A percentile compares a stretch with the other conserved stretches of the same genome.
Evolutionary conservation across 352 stramenopile genomes (phyloP).

Genomic region (Phytophthora capsici): DNA sequence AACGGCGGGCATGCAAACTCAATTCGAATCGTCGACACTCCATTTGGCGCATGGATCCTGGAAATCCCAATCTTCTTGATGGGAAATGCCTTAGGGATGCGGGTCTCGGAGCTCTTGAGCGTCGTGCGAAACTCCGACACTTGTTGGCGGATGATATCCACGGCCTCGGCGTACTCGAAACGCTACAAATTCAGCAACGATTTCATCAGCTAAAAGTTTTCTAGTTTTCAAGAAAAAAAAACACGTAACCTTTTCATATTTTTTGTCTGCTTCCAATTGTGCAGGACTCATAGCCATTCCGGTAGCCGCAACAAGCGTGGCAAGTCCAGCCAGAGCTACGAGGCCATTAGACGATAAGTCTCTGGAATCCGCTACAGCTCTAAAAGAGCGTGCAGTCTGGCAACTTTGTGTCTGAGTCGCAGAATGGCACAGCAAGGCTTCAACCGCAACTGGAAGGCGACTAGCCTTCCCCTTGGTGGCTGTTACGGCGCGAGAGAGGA

Average conservation of each 20-base stretch:
- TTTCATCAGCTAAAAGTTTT: constrained; percentile 2
- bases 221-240: not conserved
- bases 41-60: constrained; percentile 78
- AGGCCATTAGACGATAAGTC: constrained; percentile 14
- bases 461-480: constrained; percentile 1
- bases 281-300: constrained; percentile 12
- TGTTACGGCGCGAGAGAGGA: constrained; percentile 17
- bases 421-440: not conserved
- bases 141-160: constrained; percentile 74
- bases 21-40: constrained; percentile 84
- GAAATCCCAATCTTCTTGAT: constrained; percentile 88
- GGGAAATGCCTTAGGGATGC: constrained; percentile 76
- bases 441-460: not conserved
- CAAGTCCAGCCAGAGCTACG: constrained; percentile 22
- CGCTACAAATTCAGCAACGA: constrained; percentile 40
- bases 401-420: not conserved
- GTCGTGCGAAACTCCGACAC: constrained; percentile 80
- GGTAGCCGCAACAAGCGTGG: constrained; percentile 17
- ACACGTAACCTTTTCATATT: constrained; percentile 37
- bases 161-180: constrained; percentile 66
- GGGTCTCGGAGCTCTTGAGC: constrained; percentile 75
- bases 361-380: constrained; percentile 3
- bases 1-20: constrained; percentile 84
- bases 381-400: constrained; percentile 14
- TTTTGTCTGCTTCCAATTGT: constrained; percentile 34